Percentiles rank a stretch among this genome's conserved stretches.
Evolutionary conservation across 2,329 filamentous ascomycete genomes (phyloP).

Genomic region (Cylindrodendrum hubeiense): DNA sequence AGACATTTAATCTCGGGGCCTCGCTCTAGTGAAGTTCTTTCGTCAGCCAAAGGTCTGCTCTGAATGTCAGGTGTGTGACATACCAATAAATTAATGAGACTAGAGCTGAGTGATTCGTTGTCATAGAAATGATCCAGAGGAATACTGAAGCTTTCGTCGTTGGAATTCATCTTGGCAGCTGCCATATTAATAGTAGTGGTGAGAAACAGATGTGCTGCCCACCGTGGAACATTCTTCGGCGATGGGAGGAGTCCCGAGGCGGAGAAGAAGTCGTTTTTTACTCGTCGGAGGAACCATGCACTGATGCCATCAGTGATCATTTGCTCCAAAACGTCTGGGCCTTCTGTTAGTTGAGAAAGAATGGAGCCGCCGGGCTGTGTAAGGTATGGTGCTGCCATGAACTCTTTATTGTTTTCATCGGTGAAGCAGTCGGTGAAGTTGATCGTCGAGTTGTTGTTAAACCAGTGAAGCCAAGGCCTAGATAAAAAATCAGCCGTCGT

Average conservation of each 20-base stretch:
- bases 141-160: neutral
- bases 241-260: neutral
- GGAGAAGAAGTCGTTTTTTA: conserved; percentile 7
- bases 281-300: conserved; percentile 2
- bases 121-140: conserved; percentile 8
- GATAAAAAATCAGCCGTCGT: neutral
- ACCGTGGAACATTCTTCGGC: conserved; percentile 12
- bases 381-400: neutral
- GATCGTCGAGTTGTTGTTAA: neutral
- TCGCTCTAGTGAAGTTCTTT: neutral
- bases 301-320: neutral
- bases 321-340: neutral
- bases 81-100: neutral
- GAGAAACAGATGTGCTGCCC: conserved; percentile 16
- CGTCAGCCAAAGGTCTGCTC: too few relatives aligned
- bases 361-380: neutral
- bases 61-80: neutral
- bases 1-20: neutral
- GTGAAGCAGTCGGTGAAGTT: neutral
- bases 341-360: conserved; percentile 1
- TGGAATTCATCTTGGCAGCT: neutral
- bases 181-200: conserved; percentile 21
- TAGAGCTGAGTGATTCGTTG: neutral
- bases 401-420: neutral
- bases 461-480: conserved; percentile 24